Conservation (phyloP, 108 stramenopile species). For the Hondaea fermentalgiana region DNA sequence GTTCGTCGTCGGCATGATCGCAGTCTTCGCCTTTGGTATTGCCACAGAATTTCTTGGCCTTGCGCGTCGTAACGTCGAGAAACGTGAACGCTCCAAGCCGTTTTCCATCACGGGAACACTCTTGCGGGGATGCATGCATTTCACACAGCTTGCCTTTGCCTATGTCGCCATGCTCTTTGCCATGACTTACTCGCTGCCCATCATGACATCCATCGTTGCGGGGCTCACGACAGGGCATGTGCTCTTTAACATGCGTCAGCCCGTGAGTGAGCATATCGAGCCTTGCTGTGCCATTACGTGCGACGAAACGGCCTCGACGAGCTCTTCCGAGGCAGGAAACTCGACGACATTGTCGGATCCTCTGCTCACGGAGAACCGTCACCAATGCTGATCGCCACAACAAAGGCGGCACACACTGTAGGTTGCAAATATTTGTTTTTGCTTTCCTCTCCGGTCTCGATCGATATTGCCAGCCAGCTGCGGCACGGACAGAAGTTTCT, state of each 20-base stretch:
- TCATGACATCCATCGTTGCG: background rate
- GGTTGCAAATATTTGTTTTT: too few species aligned
- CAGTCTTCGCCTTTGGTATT: background rate
- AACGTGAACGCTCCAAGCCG: background rate
- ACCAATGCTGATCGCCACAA: background rate
- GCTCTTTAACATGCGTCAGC: background rate
- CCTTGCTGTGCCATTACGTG: background rate
- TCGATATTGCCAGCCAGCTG: too few species aligned
- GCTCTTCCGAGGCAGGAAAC: background rate
- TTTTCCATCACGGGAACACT: background rate
- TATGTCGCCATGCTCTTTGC: conserved; percentile 15
- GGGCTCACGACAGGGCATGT: background rate
- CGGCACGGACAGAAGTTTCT: too few species aligned
- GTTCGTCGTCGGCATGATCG: background rate
- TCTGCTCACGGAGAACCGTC: background rate
- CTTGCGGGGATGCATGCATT: background rate
- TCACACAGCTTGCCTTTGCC: background rate
- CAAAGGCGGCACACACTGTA: too few species aligned
- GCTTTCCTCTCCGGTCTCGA: too few species aligned
- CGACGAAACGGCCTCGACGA: background rate
- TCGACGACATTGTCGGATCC: background rate
- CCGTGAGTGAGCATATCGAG: background rate
- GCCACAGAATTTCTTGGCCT: background rate
- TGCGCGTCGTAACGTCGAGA: background rate
- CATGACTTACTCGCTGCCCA: background rate